These are phyloP conservation scores for Backusella liffmaniae DNA, from an alignment of 192 early-diverging fungal species.

Conservation along the genomic window DNA sequence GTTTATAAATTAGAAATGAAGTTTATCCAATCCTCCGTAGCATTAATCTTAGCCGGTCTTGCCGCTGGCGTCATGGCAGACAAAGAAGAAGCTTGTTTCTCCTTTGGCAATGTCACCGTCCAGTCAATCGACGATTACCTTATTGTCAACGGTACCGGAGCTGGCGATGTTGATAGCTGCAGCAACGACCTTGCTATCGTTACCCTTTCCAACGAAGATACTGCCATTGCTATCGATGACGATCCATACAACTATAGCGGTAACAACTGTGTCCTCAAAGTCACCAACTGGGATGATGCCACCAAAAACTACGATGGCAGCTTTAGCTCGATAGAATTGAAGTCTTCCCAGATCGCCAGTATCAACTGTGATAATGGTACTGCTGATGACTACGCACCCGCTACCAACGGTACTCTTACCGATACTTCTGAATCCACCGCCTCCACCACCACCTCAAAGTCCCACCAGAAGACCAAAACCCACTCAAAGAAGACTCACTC, in stretches of 20 bases:
- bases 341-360: background rate
- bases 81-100: background rate
- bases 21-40: background rate
- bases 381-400: background rate
- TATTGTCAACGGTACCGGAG: background rate
- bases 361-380: conserved; percentile 10
- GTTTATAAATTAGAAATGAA: background rate
- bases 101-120: background rate
- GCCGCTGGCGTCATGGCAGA: background rate
- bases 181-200: background rate
- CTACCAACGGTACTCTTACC: background rate
- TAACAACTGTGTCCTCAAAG: background rate
- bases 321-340: background rate
- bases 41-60: background rate
- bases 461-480: background rate
- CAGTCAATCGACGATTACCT: background rate
- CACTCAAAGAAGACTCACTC: background rate
- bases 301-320: conserved; percentile 1
- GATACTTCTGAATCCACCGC: background rate
- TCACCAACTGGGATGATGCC: conserved; percentile 1
- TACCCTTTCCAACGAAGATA: background rate
- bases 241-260: background rate
- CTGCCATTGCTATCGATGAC: background rate
- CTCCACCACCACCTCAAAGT: background rate
- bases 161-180: background rate